Conservation (phyloP, 139 green algal species). For the Haematococcus lacustris region DNA sequence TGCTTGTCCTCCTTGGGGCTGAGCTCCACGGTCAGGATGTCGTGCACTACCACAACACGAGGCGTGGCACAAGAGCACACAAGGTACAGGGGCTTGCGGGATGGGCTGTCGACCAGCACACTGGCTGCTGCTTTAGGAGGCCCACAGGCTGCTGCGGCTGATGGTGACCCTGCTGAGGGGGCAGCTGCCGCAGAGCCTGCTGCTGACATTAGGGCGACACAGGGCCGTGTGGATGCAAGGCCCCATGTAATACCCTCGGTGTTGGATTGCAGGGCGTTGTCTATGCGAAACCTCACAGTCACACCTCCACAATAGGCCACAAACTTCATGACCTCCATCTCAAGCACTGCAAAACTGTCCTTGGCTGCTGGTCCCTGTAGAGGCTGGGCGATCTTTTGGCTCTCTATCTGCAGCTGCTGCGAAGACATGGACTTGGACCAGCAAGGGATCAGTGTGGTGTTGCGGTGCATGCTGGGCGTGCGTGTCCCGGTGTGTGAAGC, state of each 20-base stretch:
- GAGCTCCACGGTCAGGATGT: constrained; percentile 48
- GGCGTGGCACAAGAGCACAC: too few relatives aligned
- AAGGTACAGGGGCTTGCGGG: constrained; percentile 42
- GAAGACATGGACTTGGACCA: constrained; percentile 44
- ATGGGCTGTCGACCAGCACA: constrained; percentile 31
- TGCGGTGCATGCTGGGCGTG: constrained; percentile 29
- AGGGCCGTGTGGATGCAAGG: constrained; percentile 25
- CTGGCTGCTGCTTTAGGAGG: too few relatives aligned
- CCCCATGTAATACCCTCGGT: background rate
- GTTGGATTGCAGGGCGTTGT: constrained; percentile 19
- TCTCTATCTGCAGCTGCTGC: constrained; percentile 42
- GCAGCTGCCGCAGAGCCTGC: background rate
- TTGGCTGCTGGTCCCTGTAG: constrained; percentile 11
- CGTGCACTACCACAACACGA: too few relatives aligned
- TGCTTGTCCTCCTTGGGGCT: constrained; percentile 44
- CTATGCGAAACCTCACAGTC: constrained; percentile 42
- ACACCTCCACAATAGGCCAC: constrained; percentile 53
- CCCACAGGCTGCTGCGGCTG: too few relatives aligned
- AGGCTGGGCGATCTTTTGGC: constrained; percentile 42
- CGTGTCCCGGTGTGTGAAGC: too few relatives aligned
- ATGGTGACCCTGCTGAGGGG: too few relatives aligned
- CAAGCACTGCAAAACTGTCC: constrained; percentile 40
- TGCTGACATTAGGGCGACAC: background rate
- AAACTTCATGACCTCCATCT: constrained; percentile 63
- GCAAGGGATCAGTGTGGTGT: constrained; percentile 43